Conservation (phyloP, 163 green algal genomes). For the Volvox carteri region DNA sequence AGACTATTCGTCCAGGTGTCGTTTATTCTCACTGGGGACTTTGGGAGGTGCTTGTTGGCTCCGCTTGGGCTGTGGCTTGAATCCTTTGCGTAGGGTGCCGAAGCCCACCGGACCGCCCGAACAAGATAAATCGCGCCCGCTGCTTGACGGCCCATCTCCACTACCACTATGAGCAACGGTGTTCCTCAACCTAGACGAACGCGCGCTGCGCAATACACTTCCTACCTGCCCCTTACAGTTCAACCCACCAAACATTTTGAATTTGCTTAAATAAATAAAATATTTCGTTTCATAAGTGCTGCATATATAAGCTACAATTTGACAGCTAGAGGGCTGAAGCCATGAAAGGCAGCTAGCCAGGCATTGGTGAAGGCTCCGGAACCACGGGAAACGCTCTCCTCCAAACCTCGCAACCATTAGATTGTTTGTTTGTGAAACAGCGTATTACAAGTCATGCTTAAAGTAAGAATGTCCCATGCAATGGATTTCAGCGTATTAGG, state of each 20-base stretch:
- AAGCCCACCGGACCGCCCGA: slow-evolving; percentile 19
- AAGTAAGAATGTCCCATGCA: no score
- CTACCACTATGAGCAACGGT: neutral
- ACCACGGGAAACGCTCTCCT: neutral
- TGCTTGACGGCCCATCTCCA: slow-evolving; percentile 32
- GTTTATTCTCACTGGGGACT: neutral
- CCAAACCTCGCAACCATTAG: no score
- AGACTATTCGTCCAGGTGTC: neutral
- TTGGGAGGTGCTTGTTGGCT: neutral
- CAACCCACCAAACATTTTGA: neutral
- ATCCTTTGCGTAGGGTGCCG: slow-evolving; percentile 33
- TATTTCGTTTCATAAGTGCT: no score
- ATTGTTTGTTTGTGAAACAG: no score
- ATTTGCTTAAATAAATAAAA: no score
- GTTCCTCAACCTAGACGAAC: no score
- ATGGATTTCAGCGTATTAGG: no score
- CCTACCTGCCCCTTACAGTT: neutral
- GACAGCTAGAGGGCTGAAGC: neutral
- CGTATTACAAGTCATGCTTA: no score
- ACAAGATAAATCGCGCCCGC: slow-evolving; percentile 17
- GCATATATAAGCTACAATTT: no score
- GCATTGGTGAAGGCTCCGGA: neutral
- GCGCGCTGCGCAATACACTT: neutral
- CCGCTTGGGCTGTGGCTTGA: slow-evolving; percentile 45
- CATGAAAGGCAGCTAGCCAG: neutral